Percentiles rank a stretch among this genome's conserved stretches.
These are phyloP conservation scores for Dinochytrium kinnereticum DNA, from an alignment of 371 early-diverging fungal genomes.

Conservation along the genomic window DNA sequence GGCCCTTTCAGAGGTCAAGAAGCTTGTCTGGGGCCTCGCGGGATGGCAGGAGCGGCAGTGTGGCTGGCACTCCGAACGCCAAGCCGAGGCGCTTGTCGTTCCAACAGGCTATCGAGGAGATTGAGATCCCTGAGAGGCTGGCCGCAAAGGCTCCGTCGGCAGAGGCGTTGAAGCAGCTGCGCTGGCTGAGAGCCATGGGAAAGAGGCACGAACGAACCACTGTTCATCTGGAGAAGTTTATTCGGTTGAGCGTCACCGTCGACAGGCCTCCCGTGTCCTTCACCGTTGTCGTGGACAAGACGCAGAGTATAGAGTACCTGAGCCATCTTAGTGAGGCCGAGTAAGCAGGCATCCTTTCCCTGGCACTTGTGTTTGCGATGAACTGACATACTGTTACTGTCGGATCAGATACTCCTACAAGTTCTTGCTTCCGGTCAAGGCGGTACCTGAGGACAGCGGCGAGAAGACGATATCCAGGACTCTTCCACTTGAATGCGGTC, in stretches of 20 bases:
- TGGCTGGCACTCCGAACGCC: not conserved
- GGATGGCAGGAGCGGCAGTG: no score
- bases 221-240: conserved; percentile 33
- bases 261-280: conserved; percentile 23
- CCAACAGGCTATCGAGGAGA: not conserved
- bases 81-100: not conserved
- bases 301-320: conserved; percentile 50
- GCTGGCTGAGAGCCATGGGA: conserved; percentile 18
- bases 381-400: not conserved
- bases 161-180: not conserved
- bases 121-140: not conserved
- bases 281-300: conserved; percentile 32
- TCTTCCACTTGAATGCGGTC: conserved; percentile 33
- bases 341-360: no score
- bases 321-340: conserved; percentile 53
- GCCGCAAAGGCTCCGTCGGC: not conserved
- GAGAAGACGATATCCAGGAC: not conserved
- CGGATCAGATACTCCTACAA: conserved; percentile 35
- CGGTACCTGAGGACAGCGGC: not conserved
- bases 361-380: not conserved
- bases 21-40: not conserved
- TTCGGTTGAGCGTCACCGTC: conserved; percentile 26
- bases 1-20: not conserved
- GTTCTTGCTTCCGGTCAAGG: conserved; percentile 22
- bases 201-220: conserved; percentile 33